These are phyloP conservation scores for Fraxinus baroniana DNA, from an alignment of 305 asterid species.

Conservation along the genomic window DNA sequence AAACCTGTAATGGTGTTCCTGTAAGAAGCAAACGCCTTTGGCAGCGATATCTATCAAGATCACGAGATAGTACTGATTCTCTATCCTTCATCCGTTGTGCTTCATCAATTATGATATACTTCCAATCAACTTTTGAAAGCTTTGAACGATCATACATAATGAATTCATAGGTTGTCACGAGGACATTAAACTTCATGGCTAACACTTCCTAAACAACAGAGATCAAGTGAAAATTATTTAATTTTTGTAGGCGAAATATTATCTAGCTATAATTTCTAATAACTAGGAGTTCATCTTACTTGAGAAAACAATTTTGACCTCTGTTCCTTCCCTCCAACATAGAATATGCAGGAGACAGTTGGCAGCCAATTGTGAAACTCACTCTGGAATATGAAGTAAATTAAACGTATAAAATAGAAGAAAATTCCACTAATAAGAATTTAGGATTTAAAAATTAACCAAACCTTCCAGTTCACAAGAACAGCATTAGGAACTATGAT, in stretches of 20 bases:
- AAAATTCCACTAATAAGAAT: conserved; percentile 8
- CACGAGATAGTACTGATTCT: conserved; percentile 98
- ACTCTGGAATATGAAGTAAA: conserved; percentile 59
- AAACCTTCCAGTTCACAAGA: conserved; percentile 99
- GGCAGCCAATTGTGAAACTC: conserved; percentile 94
- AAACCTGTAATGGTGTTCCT: conserved; percentile 98
- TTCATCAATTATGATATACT: conserved; percentile 96
- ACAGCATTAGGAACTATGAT: conserved; percentile 99
- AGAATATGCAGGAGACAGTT: conserved; percentile 76
- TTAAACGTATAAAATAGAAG: conserved; percentile 26
- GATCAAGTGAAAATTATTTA: conserved; percentile 23
- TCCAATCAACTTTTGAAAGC: conserved; percentile 94
- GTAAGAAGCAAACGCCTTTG: conserved; percentile 99
- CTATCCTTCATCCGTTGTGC: conserved; percentile 99
- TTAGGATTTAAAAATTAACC: conserved; percentile 17
- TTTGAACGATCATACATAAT: conserved; percentile 91
- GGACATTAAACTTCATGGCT: conserved; percentile 96
- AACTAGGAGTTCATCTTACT: conserved; percentile 44
- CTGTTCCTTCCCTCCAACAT: conserved; percentile 90
- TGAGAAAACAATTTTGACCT: conserved; percentile 89
- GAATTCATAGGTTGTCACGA: conserved; percentile 92
- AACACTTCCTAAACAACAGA: conserved; percentile 70
- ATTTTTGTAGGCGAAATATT: conserved; percentile 13
- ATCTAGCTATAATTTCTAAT: conserved; percentile 19
- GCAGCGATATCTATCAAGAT: conserved; percentile 98